Percentiles rank a stretch among this genome's conserved stretches.
Evolutionary conservation across 1,139 yeast species (phyloP).

Genomic region (Debaryomycetaceae sp.): DNA sequence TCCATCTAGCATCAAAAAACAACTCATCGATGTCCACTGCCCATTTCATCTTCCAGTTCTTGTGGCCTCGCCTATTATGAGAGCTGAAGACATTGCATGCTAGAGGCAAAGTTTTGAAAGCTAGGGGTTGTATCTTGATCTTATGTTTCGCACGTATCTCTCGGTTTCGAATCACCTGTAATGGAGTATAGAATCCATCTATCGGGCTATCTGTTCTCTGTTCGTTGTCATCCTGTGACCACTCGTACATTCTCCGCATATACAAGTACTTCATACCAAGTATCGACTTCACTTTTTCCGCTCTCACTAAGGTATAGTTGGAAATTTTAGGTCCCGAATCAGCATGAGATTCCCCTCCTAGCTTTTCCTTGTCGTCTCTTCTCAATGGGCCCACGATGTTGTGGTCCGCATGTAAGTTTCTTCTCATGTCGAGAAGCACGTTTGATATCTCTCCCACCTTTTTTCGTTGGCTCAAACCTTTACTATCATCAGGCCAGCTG

Average conservation of each 20-base stretch:
- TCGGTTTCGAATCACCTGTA: slow-evolving; percentile 75
- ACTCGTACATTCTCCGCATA: slow-evolving; percentile 36
- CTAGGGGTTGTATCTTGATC: slow-evolving; percentile 34
- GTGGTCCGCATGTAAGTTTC: slow-evolving; percentile 38
- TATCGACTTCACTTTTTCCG: slow-evolving; percentile 50
- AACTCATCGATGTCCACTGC: slow-evolving; percentile 64
- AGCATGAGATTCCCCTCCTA: slow-evolving; percentile 3
- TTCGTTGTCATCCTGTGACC: slow-evolving; percentile 12
- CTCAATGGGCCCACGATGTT: slow-evolving; percentile 32
- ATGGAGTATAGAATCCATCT: slow-evolving; percentile 75
- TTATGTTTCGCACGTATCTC: slow-evolving; percentile 45
- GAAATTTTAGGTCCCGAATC: slow-evolving; percentile 1
- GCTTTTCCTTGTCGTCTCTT: slow-evolving; percentile 8
- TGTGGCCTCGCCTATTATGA: slow-evolving; percentile 23
- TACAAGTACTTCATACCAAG: slow-evolving; percentile 50
- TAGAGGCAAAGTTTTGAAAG: slow-evolving; percentile 38
- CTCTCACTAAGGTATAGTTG: slow-evolving; percentile 39
- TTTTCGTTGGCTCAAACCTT: slow-evolving; percentile 12
- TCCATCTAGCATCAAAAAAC: slow-evolving; percentile 62
- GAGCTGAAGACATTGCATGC: slow-evolving; percentile 56
- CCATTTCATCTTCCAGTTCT: slow-evolving; percentile 51
- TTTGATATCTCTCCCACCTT: slow-evolving; percentile 44
- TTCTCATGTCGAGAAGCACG: slow-evolving; percentile 41
- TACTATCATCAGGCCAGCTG: neutral
- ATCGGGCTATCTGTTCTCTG: slow-evolving; percentile 37